Evolutionary conservation across 2,329 filamentous ascomycete species (phyloP), one percentile per base, ranked within the genome.

Genomic region (Claviceps sp.): DNA sequence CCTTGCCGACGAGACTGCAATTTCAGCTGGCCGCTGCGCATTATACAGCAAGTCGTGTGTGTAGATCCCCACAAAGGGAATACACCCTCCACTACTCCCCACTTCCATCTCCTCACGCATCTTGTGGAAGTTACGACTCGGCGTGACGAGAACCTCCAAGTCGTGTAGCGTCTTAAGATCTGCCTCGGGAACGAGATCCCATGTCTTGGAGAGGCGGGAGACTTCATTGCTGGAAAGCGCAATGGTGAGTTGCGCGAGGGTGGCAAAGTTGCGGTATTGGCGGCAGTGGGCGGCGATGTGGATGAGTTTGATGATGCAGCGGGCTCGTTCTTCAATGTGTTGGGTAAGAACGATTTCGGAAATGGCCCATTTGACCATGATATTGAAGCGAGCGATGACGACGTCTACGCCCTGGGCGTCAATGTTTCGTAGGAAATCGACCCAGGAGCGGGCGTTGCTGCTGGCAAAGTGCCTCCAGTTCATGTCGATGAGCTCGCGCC

Each of bases 331-430:
- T 55, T 84, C 79, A 11, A 84, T 67, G 52, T 82, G 72, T 57
- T 84, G 78, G 0, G 86, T 93, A 47, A 93, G 74, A 8, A 93
- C 77, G 57, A 86, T 79, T 65, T 91, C 85, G 1, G 86, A 91
- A 30, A 89, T 78, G 30, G 81, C 84, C 87, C 87, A 93, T 65
- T 91, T 91, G 55, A 90, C 86, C 71, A 91, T 86, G 56, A 93
- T 79, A 65, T 93, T 93, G 72, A 93, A 93, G 48, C 87, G 83
- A 8, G 87, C 85, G 64, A 91, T 86, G 47, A 90, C 86, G 22
- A 93, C 84, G 62, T 91, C 86, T 40, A 93, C 84, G 14, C 87
- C 87, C 51, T 78, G 79, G 2, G 84, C 82, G 59, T 87, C 82
- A 44, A 82, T 77, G 48, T 82, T 82, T 50, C 83, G 80, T 42